Evolutionary conservation across 208 protist species (phyloP).

Genomic region (Lotmaria passim): DNA sequence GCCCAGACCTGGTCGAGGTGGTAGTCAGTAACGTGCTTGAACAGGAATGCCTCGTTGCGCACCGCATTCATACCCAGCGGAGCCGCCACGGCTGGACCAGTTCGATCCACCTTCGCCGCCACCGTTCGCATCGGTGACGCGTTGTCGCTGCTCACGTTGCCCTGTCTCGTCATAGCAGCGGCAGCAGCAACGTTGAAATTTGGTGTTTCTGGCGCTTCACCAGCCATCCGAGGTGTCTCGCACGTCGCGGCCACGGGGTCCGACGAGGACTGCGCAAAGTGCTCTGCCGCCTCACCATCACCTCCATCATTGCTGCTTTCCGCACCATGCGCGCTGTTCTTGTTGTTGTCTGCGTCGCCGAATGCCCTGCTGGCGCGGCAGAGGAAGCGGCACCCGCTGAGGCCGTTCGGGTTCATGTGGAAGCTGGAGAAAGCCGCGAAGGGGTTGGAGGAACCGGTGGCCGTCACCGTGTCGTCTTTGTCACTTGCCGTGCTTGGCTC

Average conservation of each 20-base stretch:
- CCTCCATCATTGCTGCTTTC: background rate
- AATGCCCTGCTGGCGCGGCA: background rate
- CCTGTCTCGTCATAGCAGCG: background rate
- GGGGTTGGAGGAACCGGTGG: background rate
- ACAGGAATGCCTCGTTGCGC: constrained; percentile 15
- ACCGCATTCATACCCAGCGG: background rate
- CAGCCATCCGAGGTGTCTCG: background rate
- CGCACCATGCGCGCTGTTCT: background rate
- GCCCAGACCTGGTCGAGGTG: constrained; percentile 32
- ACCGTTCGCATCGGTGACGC: constrained; percentile 1
- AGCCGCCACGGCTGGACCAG: background rate
- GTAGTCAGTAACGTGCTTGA: constrained; percentile 21
- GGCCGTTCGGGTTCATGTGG: background rate
- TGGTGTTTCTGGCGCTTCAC: too few species aligned
- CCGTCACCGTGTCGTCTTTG: background rate
- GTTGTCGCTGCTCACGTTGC: background rate
- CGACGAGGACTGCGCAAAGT: background rate
- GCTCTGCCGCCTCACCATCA: constrained; percentile 6
- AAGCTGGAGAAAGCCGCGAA: background rate
- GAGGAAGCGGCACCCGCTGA: background rate
- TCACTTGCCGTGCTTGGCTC: constrained; percentile 7
- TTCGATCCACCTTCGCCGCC: background rate
- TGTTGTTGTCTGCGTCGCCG: constrained; percentile 4
- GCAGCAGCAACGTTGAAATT: background rate
- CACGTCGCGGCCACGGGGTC: background rate